Conservation (phyloP, 768 basidiomycete genomes). For the Clitopilus passeckerianus region DNA sequence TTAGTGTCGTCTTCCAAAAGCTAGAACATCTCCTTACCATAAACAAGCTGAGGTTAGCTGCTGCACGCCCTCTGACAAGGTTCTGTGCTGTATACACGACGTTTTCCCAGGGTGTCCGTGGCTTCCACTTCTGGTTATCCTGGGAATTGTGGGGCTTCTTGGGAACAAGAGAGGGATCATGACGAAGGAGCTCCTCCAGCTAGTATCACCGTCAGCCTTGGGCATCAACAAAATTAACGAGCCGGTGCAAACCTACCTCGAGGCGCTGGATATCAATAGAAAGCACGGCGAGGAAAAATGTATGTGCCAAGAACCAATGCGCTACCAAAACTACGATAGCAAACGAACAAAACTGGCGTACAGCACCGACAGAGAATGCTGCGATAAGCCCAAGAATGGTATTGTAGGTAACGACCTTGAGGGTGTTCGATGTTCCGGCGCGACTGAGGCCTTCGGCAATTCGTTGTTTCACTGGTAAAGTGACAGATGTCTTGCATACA, state of each 20-base stretch:
- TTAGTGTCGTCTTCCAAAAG: conserved; percentile 8
- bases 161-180: conserved; percentile 52
- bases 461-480: conserved; percentile 84
- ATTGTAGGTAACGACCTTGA: conserved; percentile 89
- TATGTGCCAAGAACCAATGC: conserved; percentile 96
- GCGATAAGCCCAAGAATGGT: conserved; percentile 72
- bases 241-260: conserved; percentile 46
- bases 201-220: conserved; percentile 22
- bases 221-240: neutral
- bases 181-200: conserved; percentile 83
- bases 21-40: conserved; percentile 41
- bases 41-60: conserved; percentile 76
- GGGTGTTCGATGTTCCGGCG: conserved; percentile 87
- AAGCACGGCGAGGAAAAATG: conserved; percentile 91
- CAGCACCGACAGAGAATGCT: conserved; percentile 70
- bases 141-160: conserved; percentile 22
- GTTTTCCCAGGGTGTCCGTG: conserved; percentile 39
- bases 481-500: conserved; percentile 79
- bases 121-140: conserved; percentile 28
- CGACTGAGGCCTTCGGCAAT: conserved; percentile 87
- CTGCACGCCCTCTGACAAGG: conserved; percentile 60
- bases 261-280: conserved; percentile 95
- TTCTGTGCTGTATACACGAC: conserved; percentile 34
- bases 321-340: conserved; percentile 92
- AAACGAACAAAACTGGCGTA: conserved; percentile 90